Evolutionary conservation across 2,329 filamentous ascomycete genomes (phyloP), one percentile per base, ranked within the genome.

Genomic region (Fusarium longipes): DNA sequence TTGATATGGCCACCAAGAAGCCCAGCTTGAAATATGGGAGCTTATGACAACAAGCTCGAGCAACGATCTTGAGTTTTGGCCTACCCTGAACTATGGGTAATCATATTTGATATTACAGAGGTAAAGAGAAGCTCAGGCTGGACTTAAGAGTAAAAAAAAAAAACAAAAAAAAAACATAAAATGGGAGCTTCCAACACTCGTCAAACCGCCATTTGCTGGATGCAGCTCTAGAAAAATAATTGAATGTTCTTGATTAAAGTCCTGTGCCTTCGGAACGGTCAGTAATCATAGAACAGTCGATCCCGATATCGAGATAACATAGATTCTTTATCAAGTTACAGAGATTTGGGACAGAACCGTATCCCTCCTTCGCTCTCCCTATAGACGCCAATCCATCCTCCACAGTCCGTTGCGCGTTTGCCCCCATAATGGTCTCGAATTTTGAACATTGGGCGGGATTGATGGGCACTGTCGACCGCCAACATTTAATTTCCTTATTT

Each of bases 401-500:
- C 27, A 51, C 57, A 51, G 47, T 56, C 47, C 30, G 40, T 61
- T 52, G 52, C 29, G 51, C 52, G 44, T 48, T 54, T 39, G 25
- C 48, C 59, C 24, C 38, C 50, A 42, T 33, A 36, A 29, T 40
- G 52, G 27, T 18, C 59, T 44, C 40, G 30, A 67, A 54, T 65
- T 49, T 57, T 36, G 8, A 25, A 45, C 44, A 40, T 42, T 25
- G 17, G 22, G 53, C 55, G 54, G 49, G 67, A 52, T 64, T 51
- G 55, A 60, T 42, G 35, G 43, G 42, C 29, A 60, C 54, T 58
- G 47, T 51, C 39, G 43, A 40, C 42, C 52, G 48, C 55, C 59
- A 51, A 63, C 57, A 56, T 52, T 60, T 63, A 45, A 39, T 58
- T 49, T 48, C 58, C 17, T 68, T 57, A 48, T 63, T 63, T 65